Evolutionary conservation across 345 rosid genomes (phyloP).

Genomic region (Raphanus sativus): DNA sequence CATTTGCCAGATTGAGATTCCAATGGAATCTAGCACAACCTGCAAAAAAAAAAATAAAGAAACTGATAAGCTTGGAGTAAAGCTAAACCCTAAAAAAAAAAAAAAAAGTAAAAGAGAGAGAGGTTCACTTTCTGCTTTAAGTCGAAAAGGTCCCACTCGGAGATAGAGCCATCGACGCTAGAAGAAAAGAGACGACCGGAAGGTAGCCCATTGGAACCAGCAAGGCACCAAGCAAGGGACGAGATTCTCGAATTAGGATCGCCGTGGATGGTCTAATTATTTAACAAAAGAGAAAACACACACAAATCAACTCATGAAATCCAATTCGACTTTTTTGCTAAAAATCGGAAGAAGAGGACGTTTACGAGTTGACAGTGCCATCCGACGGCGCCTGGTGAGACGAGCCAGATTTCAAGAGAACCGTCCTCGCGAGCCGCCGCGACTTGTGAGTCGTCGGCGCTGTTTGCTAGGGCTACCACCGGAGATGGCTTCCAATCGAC

Average conservation of each 20-base stretch:
- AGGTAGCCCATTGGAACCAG: slow-evolving; percentile 23
- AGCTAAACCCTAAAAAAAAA: background rate
- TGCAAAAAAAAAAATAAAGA: slow-evolving; percentile 1
- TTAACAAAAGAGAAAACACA: background rate
- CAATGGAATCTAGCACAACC: slow-evolving; percentile 76
- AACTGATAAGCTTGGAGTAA: background rate
- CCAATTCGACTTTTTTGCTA: background rate
- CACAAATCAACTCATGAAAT: background rate
- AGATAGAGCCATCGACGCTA: slow-evolving; percentile 80
- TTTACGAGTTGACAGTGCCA: slow-evolving; percentile 1
- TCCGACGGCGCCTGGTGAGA: background rate
- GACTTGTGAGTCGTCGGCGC: slow-evolving; percentile 68
- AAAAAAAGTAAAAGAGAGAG: background rate
- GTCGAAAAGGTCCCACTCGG: slow-evolving; percentile 82
- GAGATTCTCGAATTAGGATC: slow-evolving; percentile 71
- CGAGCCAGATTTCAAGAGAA: background rate
- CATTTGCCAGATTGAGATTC: slow-evolving; percentile 92
- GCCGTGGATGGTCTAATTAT: slow-evolving; percentile 64
- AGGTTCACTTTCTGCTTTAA: slow-evolving; percentile 67
- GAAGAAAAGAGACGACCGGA: slow-evolving; percentile 51
- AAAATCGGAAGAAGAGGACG: background rate
- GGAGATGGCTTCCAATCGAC: slow-evolving; percentile 91
- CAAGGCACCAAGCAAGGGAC: slow-evolving; percentile 67
- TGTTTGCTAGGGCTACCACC: slow-evolving; percentile 80
- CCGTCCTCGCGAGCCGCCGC: slow-evolving; percentile 93